Evolutionary conservation across 352 stramenopile genomes (phyloP), one percentile per base, ranked within the genome.

Genomic region (Phytophthora melonis): DNA sequence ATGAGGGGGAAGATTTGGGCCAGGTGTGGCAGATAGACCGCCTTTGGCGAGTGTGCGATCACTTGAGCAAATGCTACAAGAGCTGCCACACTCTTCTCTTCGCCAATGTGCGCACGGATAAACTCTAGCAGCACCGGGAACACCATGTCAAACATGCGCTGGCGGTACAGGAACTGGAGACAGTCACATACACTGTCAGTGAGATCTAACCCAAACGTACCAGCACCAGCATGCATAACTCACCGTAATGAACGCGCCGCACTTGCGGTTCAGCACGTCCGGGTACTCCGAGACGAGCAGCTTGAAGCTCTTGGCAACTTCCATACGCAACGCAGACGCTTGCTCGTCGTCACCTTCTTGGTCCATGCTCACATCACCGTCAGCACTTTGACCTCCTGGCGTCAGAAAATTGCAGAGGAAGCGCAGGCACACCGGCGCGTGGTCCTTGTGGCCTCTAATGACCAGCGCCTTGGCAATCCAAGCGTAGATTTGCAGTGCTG

Each of bases 191-290:
- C 14, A 5, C n/a, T 50, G 21, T 65, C 43, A 58, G 34, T 63
- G 10, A 66, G 10, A 30, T 8, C 6, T 45, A 36, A n/a, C 25
- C 45, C 18, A 25, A 27, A 41, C 49, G 14, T 25, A 30, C 63
- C 34, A 13, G 14, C 61, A 5, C 25, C 1, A 27, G 68, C 18
- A 54, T 18, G 27, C 5, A 63, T 64, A 32, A 14, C 62, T 70
- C 86, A 96, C 90, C 75, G 75, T 95, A 68, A 94, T 94, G 41
- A 84, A 79, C 13, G 90, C 90, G 27, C 89, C 88, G 45, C 88
- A 95, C 68, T 95, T 95, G 68, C 87, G 87, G 72, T 94, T 95
- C 21, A 96, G 80, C 47, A 94, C 88, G 58, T 96, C 88, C 0
- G 86, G 81, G 39, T 84, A 90, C 66, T 96, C 90, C 8, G 80